Evolutionary conservation across 176 grass and related monocot species (phyloP), one percentile per base, ranked within the genome.

Genomic region (Cymbopogon citratus): DNA sequence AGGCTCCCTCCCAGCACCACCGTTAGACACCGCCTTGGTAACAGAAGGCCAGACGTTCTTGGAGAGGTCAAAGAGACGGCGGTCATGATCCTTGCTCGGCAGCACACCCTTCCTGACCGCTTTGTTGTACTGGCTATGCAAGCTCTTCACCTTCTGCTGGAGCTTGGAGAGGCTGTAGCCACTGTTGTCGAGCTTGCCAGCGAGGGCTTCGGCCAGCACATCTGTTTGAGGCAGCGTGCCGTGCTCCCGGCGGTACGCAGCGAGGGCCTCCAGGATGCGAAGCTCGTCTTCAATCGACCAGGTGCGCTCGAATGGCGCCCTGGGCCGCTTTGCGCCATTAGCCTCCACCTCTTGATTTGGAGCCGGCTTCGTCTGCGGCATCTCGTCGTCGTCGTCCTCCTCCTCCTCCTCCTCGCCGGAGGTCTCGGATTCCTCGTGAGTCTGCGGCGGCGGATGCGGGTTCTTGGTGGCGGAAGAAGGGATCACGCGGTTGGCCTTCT

Each of bases 211-310:
- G 6, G 31, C 36, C 21, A 94, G 71, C 1, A 33, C 84, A 0
- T 85, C 74, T 0, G 16, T 12, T 33, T 41, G 62, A 12, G 92
- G 87, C 54, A 89, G 38, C 6, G 1, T 2, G 14, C 77, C 81
- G 35, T 89, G 84, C 89, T 87, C 71, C 52, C 6, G 35, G 5
- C 69, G 84, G 78, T 85, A 76, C 6, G 71, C 77, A 1, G 78
- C 77, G 11, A 91, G 28, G 21, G 69, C 84, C 77, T 82, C 67
- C 8, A 91, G 89, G 62, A 94, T 81, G 21, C 77, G 62, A 18
- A 73, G 24, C 52, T 87, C 87, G 36, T 91, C 87, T 0, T 87
- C 80, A 12, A 57, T 46, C 35, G 81, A 84, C 92, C 89, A 94
- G 66, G 72, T 16, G 65, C 84, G 84, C 14, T 67, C 75, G 63